Base-by-base conservation (phyloP, 176 grass and related monocot genomes). In the Oryza glumipatula region DNA sequence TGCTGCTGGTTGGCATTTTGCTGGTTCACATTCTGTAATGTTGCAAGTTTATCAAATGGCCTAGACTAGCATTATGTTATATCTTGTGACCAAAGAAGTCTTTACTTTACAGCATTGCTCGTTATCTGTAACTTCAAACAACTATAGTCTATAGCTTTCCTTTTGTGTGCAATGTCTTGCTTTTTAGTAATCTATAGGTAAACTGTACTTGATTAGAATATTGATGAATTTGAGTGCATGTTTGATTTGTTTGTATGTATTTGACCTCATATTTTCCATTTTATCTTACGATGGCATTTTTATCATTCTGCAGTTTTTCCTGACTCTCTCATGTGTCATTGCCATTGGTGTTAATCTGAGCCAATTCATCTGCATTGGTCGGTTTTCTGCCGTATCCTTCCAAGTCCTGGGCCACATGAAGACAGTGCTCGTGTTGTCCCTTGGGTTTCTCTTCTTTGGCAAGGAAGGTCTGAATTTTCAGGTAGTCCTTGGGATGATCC, bases 351-450 rank as follows among this genome's bases (percentile, higher is more conserved):
- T 91, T 43, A 97, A 97, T 58, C 88, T 97, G 73, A 97, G 94
- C 83, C 94, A 97, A 51, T 97, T 97, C 88, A 97, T 97, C 88
- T 97, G 94, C 90, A 97, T 97, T 4, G 94, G 94, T 45, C 83
- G 92, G 38, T 97, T 97, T 68, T 94, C 94, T 0, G 94, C 89
- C 7, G 94, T 97, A 41, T 97, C 94, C 65, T 97, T 97, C 78
- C 94, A 97, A 91, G 94, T 97, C 47, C 72, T 94, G 10, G 94
- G 94, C 46, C 94, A 97, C 94, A 97, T 97, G 92, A 97, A 97
- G 87, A 97, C 94, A 15, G 93, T 97, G 80, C 87, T 97, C 47
- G 94, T 97, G 23, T 75, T 94, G 39, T 92, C 88, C 76, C 86
- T 97, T 11, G 94, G 94, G 39, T 97, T 97, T 79, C 82, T 92